Percentiles rank a stretch among this genome's conserved stretches.
phyloP scores from a whole-genome alignment of 257 asterid species.

The Nicotiana knightiana region DNA sequence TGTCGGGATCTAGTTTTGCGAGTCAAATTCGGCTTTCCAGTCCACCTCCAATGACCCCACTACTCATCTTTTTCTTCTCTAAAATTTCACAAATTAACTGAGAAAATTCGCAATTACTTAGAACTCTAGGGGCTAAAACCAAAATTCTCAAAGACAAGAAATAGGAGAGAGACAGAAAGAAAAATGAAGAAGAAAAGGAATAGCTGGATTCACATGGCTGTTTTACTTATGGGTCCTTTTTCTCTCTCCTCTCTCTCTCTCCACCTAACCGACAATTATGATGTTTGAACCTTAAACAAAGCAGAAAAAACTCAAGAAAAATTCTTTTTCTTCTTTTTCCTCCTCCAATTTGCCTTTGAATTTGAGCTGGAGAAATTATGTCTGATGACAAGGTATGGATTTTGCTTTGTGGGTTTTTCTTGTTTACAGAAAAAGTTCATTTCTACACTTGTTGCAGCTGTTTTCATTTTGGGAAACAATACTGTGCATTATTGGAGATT shows the following conservation, averaged over 20 bases:
- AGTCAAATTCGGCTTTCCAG: constrained; percentile 4
- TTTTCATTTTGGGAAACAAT: not conserved
- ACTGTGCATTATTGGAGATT: not conserved
- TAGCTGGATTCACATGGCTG: constrained; percentile 78
- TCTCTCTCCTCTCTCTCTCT: constrained; percentile 28
- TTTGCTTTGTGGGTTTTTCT: not conserved
- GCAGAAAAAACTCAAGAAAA: constrained; percentile 6
- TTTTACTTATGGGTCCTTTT: constrained; percentile 37
- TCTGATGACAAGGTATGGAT: constrained; percentile 48
- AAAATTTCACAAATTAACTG: not conserved
- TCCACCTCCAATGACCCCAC: constrained; percentile 3
- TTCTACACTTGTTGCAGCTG: not conserved
- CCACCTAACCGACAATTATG: constrained; percentile 58
- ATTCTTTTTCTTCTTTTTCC: constrained; percentile 7
- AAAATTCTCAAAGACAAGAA: not conserved
- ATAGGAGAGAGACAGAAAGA: constrained; percentile 7
- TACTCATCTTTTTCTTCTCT: not conserved
- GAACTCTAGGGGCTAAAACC: not conserved
- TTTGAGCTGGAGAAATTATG: constrained; percentile 21
- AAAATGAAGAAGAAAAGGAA: constrained; percentile 10
- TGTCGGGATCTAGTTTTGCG: not conserved
- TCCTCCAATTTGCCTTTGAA: constrained; percentile 1
- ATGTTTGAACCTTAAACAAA: constrained; percentile 33
- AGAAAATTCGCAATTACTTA: not conserved
- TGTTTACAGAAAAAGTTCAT: not conserved